Percentiles rank a stretch among this genome's conserved stretches.
Evolutionary conservation across 1,284 basidiomycete genomes (phyloP).

Genomic region (Rhodotorula sp.): DNA sequence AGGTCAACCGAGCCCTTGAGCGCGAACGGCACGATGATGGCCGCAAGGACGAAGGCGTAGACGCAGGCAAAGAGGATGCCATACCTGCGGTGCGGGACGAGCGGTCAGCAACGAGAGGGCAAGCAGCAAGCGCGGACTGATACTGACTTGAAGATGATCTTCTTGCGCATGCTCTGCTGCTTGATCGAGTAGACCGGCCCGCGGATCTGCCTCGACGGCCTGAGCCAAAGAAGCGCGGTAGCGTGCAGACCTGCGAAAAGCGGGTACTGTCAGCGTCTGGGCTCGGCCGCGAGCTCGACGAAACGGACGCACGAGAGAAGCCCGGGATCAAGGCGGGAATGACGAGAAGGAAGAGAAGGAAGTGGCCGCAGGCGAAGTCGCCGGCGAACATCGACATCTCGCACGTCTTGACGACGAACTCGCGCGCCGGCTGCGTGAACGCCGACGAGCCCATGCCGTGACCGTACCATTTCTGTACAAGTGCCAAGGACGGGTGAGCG

Average conservation of each 20-base stretch:
- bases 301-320: slow-evolving; percentile 61
- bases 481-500: background rate
- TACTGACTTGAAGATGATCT: slow-evolving; percentile 27
- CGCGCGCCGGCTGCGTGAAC: slow-evolving; percentile 89
- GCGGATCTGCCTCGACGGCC: slow-evolving; percentile 69
- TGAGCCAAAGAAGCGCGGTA: slow-evolving; percentile 69
- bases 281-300: too few relatives aligned
- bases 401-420: slow-evolving; percentile 94
- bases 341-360: slow-evolving; percentile 72
- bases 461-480: slow-evolving; percentile 72
- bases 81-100: slow-evolving; percentile 60
- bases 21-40: slow-evolving; percentile 53
- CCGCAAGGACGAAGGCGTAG: slow-evolving; percentile 71
- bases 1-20: slow-evolving; percentile 13
- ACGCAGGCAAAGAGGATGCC: slow-evolving; percentile 75
- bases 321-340: slow-evolving; percentile 82
- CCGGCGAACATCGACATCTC: slow-evolving; percentile 69
- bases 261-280: too few relatives aligned
- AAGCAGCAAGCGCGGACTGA: background rate
- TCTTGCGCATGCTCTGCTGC: slow-evolving; percentile 26
- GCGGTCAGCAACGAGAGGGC: slow-evolving; percentile 19
- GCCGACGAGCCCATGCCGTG: slow-evolving; percentile 82
- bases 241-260: slow-evolving; percentile 63
- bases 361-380: slow-evolving; percentile 67
- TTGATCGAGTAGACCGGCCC: slow-evolving; percentile 77